Conservation (phyloP, 176 grass and related monocot species). For the Bonia amplexicaulis region DNA sequence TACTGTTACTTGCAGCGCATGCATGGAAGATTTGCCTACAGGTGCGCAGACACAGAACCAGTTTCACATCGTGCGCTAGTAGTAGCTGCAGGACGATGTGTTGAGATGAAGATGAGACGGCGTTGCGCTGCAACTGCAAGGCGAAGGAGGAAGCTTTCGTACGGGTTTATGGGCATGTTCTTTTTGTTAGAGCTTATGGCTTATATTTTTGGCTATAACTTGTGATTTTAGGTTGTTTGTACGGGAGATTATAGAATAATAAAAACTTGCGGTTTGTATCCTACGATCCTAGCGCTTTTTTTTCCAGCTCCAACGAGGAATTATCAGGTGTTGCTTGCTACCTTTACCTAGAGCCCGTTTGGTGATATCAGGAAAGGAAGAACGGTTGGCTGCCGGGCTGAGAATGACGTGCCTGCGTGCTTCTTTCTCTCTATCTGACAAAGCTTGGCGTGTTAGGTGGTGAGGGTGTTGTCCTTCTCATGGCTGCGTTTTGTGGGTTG, state of each 20-base stretch:
- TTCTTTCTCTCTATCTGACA: background rate
- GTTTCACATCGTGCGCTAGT: constrained; percentile 9
- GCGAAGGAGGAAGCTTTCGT: background rate
- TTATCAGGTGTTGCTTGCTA: background rate
- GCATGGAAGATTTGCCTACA: constrained; percentile 20
- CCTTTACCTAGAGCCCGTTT: background rate
- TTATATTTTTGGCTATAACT: too few species aligned
- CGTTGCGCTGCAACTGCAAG: background rate
- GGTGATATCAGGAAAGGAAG: background rate
- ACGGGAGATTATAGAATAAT: too few species aligned
- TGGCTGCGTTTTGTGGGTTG: too few species aligned
- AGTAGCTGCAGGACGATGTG: background rate
- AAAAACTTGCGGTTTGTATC: too few species aligned
- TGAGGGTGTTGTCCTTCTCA: too few species aligned
- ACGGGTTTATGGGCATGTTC: too few species aligned
- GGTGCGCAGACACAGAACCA: background rate
- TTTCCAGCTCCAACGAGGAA: background rate
- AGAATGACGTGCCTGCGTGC: background rate
- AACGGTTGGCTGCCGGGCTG: background rate
- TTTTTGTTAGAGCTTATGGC: too few species aligned
- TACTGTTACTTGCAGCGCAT: background rate
- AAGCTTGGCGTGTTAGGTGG: too few species aligned
- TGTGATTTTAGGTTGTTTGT: too few species aligned
- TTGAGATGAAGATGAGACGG: background rate
- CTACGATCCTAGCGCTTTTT: background rate